These are phyloP conservation scores for Geopyxis carbonaria DNA, from an alignment of 495 filamentous ascomycete genomes.

Conservation along the genomic window DNA sequence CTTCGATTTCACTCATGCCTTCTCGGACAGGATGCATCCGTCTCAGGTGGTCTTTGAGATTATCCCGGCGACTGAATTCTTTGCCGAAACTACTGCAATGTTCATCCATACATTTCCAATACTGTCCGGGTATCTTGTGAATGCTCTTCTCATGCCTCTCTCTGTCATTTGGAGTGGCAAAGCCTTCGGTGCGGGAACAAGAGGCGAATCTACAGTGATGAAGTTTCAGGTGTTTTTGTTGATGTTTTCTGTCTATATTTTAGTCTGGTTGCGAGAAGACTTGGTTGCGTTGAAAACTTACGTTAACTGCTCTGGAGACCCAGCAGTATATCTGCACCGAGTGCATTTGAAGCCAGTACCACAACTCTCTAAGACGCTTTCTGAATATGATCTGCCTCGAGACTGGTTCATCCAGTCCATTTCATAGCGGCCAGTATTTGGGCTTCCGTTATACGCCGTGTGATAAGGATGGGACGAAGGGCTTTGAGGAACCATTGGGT, in stretches of 20 bases:
- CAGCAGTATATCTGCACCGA: conserved; percentile 2
- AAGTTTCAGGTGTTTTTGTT: conserved; percentile 24
- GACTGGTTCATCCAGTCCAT: too few species aligned
- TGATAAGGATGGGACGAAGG: background rate
- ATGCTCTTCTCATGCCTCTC: conserved; percentile 24
- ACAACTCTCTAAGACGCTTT: background rate
- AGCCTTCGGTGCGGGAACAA: conserved; percentile 23
- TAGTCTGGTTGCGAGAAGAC: background rate
- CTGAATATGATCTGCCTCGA: conserved; percentile 1
- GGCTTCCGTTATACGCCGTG: background rate
- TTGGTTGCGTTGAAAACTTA: background rate
- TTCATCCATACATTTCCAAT: conserved; percentile 24
- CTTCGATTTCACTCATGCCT: conserved; percentile 20
- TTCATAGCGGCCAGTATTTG: too few species aligned
- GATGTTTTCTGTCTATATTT: conserved; percentile 19
- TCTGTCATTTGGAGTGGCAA: conserved; percentile 24
- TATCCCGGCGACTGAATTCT: conserved; percentile 25
- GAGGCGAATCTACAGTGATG: conserved; percentile 17
- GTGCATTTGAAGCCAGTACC: conserved; percentile 1
- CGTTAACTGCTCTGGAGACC: conserved; percentile 7
- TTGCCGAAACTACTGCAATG: conserved; percentile 23
- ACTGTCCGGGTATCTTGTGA: conserved; percentile 24
- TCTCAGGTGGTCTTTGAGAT: conserved; percentile 24
- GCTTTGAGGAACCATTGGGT: background rate
- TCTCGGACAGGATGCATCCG: conserved; percentile 24